Evolutionary conservation across 805 yeast species (phyloP), one percentile per base, ranked within the genome.

Genomic region (Barnettozyma botsteinii): DNA sequence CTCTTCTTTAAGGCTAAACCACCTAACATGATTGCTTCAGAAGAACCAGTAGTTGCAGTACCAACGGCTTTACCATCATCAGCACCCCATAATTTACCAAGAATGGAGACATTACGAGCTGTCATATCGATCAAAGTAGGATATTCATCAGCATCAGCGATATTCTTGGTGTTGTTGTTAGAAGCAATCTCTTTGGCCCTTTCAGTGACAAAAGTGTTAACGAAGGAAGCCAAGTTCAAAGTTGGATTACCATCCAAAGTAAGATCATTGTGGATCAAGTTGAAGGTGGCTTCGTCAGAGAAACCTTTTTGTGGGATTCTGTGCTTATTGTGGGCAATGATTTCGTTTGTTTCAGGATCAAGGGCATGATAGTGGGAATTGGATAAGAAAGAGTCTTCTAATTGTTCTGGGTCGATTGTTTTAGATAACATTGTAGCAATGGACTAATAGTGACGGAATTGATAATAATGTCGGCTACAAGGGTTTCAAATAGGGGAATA

Each of bases 81-180:
- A 10, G 87, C 89, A 55, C 86, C 67, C 96, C 96, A 88, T 53
- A 88, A 60, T 54, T 81, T 74, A 10, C 87, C 79, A 45, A 88
- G 57, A 51, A 88, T 88, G 19, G 87, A 75, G 42, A 88, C 75
- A 63, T 96, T 87, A 50, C 96, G 75, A 46, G 81, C 73, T 46
- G 89, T 94, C 45, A 85, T 56, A 42, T 82, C 91, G 52, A 85
- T 68, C 59, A 88, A 60, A 35, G 88, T 82, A 9, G 97, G 96
- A 60, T 88, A 88, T 67, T 88, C 97, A 59, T 89, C 96, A 52
- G 82, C 81, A 62, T 88, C 97, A 8, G 96, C 96, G 54, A 88
- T 68, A 61, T 88, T 88, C 69, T 89, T 88, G 50, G 85, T 80
- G 44, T 87, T 52, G 60, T 88, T 88, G 59, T 85, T 89, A 20